phyloP scores from a whole-genome alignment of 352 stramenopile genomes.

The Pythium rishiriense region DNA sequence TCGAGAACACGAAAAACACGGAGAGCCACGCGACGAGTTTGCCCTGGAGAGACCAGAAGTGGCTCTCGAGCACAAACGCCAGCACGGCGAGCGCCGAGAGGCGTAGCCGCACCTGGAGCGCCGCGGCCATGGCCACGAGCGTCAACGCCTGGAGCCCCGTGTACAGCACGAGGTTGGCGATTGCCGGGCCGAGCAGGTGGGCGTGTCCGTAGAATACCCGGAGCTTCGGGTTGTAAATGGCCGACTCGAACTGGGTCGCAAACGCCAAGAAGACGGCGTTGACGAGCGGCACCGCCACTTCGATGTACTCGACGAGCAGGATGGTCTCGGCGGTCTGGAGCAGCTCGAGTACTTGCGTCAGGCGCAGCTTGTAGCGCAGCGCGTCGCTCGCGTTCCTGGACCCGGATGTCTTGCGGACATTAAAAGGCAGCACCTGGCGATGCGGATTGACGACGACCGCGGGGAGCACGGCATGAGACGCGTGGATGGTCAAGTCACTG shows the following conservation, averaged over 20 bases:
- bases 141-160: conserved; percentile 5
- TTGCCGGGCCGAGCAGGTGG: background rate
- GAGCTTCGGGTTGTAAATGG: conserved; percentile 14
- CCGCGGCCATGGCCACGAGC: conserved; percentile 6
- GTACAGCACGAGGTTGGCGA: conserved; percentile 15
- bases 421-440: background rate
- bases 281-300: conserved; percentile 1
- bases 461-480: background rate
- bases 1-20: conserved; percentile 15
- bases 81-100: conserved; percentile 9
- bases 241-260: conserved; percentile 16
- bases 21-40: conserved; percentile 20
- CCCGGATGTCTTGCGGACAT: background rate
- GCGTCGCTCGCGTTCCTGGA: background rate
- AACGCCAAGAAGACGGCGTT: conserved; percentile 12
- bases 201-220: conserved; percentile 2
- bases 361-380: background rate
- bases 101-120: background rate
- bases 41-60: conserved; percentile 13
- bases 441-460: background rate
- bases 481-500: background rate
- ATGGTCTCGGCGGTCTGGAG: conserved; percentile 14
- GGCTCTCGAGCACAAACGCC: conserved; percentile 18
- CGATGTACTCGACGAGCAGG: conserved; percentile 24
- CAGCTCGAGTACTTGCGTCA: conserved; percentile 10